Base-by-base conservation (phyloP, 2,329 filamentous ascomycete genomes). In the Xylaria sp. region DNA sequence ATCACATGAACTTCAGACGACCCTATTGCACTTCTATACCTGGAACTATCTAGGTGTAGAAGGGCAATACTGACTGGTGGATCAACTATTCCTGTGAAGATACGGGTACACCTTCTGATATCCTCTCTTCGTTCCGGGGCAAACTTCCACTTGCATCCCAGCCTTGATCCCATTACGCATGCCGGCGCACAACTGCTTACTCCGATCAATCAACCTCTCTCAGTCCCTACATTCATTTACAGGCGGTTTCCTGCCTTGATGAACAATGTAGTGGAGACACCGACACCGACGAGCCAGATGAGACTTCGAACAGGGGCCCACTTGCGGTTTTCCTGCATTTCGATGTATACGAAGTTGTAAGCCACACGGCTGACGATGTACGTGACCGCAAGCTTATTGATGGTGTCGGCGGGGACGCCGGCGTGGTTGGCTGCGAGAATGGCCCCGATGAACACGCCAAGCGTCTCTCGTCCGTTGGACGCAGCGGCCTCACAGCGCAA, bases 341-440 rank as follows among this genome's bases (percentile, higher is more conserved):
- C 68, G 53, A 82, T 65, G 63, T 82, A 82, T 39, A 72, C 64
- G 60, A 73, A 62, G 70, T 77, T 76, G 71, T 76, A 82, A 48
- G 67, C 64, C 23, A 70, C 59, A 16, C 79, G 76, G 63, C 70
- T 71, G 39, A 62, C 69, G 16, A 81, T 60, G 59, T 80, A 80
- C 42, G 68, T 67, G 35, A 74, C 60, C 42, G 73, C 68, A 23
- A 80, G 65, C 44, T 61, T 50, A 66, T 81, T 82, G 63, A 80
- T 66, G 30, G 66, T 69, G n/a, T 60, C 54, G 10, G 65, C 61
- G 10, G 72, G 66, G 2, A 81, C 72, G 19, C 75, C 73, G 4
- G 78, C 72, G n/a, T 70, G 67, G 67, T 80, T 81, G 63, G 76
- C 79, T 13, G 79, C 79, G 44, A 77, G 70, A 16, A 82, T 72